Conservation (phyloP, 2,329 filamentous ascomycete species). For the Curvularia verruculosa region DNA sequence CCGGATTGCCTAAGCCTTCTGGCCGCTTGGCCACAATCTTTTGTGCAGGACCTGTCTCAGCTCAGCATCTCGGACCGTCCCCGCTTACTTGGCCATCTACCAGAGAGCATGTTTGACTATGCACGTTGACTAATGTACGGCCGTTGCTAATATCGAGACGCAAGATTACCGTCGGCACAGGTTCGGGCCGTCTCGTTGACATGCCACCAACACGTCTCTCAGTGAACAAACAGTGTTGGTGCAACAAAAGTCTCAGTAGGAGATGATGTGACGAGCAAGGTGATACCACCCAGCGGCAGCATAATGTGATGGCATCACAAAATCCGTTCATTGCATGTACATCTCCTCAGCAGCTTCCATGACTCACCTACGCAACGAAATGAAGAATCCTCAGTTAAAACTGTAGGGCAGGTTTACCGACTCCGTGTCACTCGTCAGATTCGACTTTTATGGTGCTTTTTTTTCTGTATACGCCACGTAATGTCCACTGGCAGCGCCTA, state of each 20-base stretch:
- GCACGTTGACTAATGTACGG: background rate
- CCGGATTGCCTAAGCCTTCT: background rate
- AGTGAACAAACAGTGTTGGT: background rate
- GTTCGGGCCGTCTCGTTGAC: slow-evolving; percentile 9
- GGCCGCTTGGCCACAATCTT: background rate
- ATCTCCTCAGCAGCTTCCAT: background rate
- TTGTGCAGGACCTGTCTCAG: background rate
- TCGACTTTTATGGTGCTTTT: background rate
- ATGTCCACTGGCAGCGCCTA: background rate
- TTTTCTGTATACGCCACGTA: background rate
- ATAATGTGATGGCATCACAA: background rate
- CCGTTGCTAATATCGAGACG: slow-evolving; percentile 1
- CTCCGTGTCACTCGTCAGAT: background rate
- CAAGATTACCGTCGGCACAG: background rate
- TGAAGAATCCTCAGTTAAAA: background rate
- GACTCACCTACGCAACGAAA: background rate
- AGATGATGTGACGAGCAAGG: background rate
- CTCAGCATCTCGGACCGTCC: slow-evolving; percentile 3
- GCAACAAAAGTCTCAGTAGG: background rate
- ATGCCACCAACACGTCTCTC: slow-evolving; percentile 1
- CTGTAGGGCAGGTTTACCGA: slow-evolving; percentile 3
- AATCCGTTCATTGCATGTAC: slow-evolving; percentile 4
- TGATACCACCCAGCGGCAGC: background rate
- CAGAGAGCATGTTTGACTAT: background rate
- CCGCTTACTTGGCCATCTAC: slow-evolving; percentile 13